These are phyloP conservation scores for Fusarium ambrosium DNA, from an alignment of 2,329 filamentous ascomycete genomes.

Conservation along the genomic window DNA sequence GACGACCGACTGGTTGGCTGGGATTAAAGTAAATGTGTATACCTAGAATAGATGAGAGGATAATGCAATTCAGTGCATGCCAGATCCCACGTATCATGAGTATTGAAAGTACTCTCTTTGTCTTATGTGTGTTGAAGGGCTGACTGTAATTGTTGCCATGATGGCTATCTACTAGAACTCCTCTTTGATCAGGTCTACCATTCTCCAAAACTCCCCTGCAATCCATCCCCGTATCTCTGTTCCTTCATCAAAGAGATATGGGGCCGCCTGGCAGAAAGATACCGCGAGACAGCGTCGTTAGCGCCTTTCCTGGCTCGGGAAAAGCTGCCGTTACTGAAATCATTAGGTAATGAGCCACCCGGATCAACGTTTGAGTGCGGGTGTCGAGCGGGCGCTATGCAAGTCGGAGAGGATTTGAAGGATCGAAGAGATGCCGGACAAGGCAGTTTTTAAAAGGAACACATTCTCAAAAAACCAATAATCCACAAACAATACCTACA, in stretches of 20 bases:
- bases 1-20: constrained; percentile 10
- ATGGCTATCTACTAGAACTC: not conserved
- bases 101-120: not conserved
- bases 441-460: not conserved
- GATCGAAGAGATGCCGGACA: not conserved
- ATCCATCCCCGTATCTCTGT: not conserved
- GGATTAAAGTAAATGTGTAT: not conserved
- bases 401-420: not conserved
- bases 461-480: not conserved
- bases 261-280: not conserved
- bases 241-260: not conserved
- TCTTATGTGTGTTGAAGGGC: not conserved
- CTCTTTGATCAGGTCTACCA: not conserved
- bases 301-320: not conserved
- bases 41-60: not conserved
- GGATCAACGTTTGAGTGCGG: not conserved
- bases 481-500: not conserved
- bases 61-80: not conserved
- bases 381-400: not conserved
- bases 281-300: not conserved
- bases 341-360: not conserved
- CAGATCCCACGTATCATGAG: not conserved
- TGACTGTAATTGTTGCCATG: not conserved
- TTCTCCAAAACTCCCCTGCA: not conserved
- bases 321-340: not conserved